A percentile compares a stretch with the other conserved stretches of the same genome.
Evolutionary conservation across 768 basidiomycete genomes (phyloP).

Genomic region (Glaciozyma martinii): DNA sequence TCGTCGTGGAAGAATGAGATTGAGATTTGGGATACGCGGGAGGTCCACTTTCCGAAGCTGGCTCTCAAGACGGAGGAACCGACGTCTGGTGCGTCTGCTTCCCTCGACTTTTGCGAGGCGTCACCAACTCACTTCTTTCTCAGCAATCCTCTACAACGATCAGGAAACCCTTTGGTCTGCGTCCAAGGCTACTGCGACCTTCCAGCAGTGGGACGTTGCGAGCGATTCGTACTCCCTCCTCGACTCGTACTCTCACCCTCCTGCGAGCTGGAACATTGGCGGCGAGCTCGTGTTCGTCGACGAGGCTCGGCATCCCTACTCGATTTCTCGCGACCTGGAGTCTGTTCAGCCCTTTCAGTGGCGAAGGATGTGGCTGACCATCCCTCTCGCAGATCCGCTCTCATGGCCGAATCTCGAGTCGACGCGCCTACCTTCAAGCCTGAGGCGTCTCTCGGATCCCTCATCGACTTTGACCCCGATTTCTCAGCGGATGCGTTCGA

Average conservation of each 20-base stretch:
- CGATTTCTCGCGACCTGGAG: no score
- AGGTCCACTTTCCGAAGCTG: constrained; percentile 29
- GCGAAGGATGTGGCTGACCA: no score
- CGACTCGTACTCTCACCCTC: constrained; percentile 18
- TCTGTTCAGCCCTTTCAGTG: no score
- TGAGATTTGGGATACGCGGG: constrained; percentile 26
- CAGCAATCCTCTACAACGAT: constrained; percentile 28
- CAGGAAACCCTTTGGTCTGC: constrained; percentile 27
- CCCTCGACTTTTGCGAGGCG: not conserved
- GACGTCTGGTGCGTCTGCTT: constrained; percentile 6
- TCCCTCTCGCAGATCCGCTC: not conserved
- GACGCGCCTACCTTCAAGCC: constrained; percentile 14
- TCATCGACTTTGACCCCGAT: constrained; percentile 19
- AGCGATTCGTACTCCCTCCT: constrained; percentile 27
- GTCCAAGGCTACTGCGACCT: constrained; percentile 14
- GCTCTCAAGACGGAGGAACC: constrained; percentile 28
- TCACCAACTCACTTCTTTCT: not conserved
- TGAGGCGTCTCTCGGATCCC: constrained; percentile 6
- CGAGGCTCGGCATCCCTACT: constrained; percentile 3
- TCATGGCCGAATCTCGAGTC: not conserved
- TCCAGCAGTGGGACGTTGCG: constrained; percentile 22
- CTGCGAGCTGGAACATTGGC: constrained; percentile 7
- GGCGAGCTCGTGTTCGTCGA: constrained; percentile 27
- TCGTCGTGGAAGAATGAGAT: constrained; percentile 29
- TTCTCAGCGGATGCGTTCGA: constrained; percentile 15